Percentiles rank a stretch among this genome's conserved stretches.
Evolutionary conservation across 192 early-diverging fungal genomes (phyloP).

Genomic region (Pilaira anomala): DNA sequence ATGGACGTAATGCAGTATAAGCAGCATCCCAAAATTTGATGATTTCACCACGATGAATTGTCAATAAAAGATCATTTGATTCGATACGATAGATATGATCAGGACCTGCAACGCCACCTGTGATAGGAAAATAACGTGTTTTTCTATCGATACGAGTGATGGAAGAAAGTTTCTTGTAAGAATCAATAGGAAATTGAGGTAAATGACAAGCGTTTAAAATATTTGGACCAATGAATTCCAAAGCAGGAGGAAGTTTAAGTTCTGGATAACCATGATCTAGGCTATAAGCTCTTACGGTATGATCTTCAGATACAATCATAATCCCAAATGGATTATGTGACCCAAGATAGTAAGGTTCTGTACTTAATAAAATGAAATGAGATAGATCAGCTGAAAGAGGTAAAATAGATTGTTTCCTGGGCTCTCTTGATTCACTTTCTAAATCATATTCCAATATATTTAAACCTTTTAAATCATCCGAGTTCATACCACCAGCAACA

Average conservation of each 20-base stretch:
- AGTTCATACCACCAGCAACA: constrained; percentile 41
- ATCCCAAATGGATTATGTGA: constrained; percentile 39
- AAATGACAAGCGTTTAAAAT: constrained; percentile 28
- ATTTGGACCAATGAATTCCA: constrained; percentile 36
- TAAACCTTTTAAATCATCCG: constrained; percentile 40
- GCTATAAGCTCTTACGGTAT: constrained; percentile 28
- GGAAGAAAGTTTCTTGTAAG: constrained; percentile 22
- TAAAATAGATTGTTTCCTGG: constrained; percentile 39
- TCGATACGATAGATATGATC: constrained; percentile 35
- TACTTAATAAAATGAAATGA: constrained; percentile 41
- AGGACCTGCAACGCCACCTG: constrained; percentile 30
- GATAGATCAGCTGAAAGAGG: constrained; percentile 36
- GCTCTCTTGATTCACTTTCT: constrained; percentile 31
- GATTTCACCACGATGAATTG: constrained; percentile 37
- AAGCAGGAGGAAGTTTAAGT: constrained; percentile 36
- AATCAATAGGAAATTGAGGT: constrained; percentile 19
- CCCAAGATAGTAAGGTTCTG: constrained; percentile 36
- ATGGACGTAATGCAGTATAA: constrained; percentile 29
- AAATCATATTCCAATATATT: constrained; percentile 40
- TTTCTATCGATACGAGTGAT: not conserved
- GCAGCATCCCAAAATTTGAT: constrained; percentile 54
- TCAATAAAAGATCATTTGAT: constrained; percentile 42
- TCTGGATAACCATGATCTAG: constrained; percentile 31
- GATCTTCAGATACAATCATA: constrained; percentile 33
- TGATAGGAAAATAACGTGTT: constrained; percentile 38